Evolutionary conservation across 306 rosid species (phyloP).

Genomic region (Alnus rubra): DNA sequence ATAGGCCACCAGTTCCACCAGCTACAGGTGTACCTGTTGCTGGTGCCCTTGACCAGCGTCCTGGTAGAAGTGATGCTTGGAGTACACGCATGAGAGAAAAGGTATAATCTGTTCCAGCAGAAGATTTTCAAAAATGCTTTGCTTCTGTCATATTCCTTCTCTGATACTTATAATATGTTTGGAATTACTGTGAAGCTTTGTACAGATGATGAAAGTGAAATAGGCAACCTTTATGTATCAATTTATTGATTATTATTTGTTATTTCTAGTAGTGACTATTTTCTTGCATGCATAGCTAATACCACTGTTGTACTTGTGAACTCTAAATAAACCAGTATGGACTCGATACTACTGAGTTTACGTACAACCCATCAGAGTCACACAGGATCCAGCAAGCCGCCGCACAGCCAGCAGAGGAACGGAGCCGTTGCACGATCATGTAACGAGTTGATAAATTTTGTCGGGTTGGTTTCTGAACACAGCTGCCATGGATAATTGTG

Average conservation of each 20-base stretch:
- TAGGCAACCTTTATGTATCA: not conserved
- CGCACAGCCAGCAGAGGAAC: slow-evolving; percentile 85
- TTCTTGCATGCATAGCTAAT: slow-evolving; percentile 2
- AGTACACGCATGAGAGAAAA: slow-evolving; percentile 97
- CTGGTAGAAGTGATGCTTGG: slow-evolving; percentile 95
- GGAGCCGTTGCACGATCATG: slow-evolving; percentile 89
- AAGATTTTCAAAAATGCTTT: not conserved
- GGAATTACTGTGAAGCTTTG: too few species aligned
- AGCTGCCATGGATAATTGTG: slow-evolving; percentile 19
- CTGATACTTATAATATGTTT: not conserved
- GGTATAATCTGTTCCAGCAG: slow-evolving; percentile 42
- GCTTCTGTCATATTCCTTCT: not conserved
- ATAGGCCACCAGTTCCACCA: slow-evolving; percentile 66
- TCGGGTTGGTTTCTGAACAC: slow-evolving; percentile 25
- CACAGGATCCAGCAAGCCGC: slow-evolving; percentile 68
- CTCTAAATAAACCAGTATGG: slow-evolving; percentile 69
- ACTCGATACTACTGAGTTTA: slow-evolving; percentile 86
- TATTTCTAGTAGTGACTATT: not conserved
- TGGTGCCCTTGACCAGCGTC: slow-evolving; percentile 68
- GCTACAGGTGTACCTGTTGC: slow-evolving; percentile 81
- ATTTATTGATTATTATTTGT: not conserved
- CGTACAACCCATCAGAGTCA: slow-evolving; percentile 94
- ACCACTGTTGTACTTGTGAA: slow-evolving; percentile 5
- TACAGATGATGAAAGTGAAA: not conserved
- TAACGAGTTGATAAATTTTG: slow-evolving; percentile 39